A percentile compares a stretch with the other conserved stretches of the same genome.
Conservation (phyloP, 208 protist species). For the Leishmania arabica region DNA sequence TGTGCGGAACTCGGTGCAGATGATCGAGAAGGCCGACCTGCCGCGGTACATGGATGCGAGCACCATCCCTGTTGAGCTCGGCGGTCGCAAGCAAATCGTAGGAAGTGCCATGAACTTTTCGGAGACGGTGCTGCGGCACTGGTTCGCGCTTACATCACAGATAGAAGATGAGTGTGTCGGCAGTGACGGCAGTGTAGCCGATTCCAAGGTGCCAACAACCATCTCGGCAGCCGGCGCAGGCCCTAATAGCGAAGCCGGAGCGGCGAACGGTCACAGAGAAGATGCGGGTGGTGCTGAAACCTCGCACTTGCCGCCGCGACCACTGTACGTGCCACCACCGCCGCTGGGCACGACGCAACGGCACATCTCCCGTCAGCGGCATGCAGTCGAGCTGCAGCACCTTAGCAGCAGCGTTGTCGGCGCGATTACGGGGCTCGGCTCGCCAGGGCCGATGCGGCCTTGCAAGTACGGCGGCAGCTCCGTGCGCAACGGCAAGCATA, state of each 20-base stretch:
- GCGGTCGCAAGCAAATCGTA: constrained; percentile 36
- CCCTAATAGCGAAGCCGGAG: not conserved
- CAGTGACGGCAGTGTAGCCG: constrained; percentile 3
- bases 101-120: constrained; percentile 43
- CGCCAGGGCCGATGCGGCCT: not conserved
- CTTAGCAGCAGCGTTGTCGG: constrained; percentile 14
- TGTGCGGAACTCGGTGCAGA: constrained; percentile 42
- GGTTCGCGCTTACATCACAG: constrained; percentile 63
- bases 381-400: constrained; percentile 28
- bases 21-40: constrained; percentile 57
- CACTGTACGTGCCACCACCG: constrained; percentile 44
- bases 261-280: not conserved
- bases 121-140: constrained; percentile 74
- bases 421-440: not conserved
- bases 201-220: constrained; percentile 3
- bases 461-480: not conserved
- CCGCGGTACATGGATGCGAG: constrained; percentile 45
- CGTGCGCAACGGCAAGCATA: not conserved
- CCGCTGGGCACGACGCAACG: constrained; percentile 34
- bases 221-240: not conserved
- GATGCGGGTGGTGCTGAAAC: constrained; percentile 6
- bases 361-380: constrained; percentile 23
- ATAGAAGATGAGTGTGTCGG: constrained; percentile 36
- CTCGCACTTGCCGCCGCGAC: constrained; percentile 20
- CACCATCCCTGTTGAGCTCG: constrained; percentile 51